These are phyloP conservation scores for Sanghuangporus weigelae DNA, from an alignment of 1,284 basidiomycete genomes.

Conservation along the genomic window DNA sequence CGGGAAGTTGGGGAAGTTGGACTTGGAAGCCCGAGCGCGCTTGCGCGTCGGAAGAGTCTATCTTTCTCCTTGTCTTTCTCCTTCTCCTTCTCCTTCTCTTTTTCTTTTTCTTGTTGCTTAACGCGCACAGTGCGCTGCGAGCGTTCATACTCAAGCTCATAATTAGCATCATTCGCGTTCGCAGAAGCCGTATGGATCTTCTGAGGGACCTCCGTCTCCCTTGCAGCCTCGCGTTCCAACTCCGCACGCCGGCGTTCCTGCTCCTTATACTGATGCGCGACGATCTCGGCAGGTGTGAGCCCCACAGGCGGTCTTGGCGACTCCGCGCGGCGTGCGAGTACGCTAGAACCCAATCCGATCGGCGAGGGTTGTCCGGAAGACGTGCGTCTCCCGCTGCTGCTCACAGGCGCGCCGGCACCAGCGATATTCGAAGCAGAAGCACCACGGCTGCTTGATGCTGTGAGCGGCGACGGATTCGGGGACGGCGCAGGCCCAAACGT, in stretches of 20 bases:
- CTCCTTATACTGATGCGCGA: slow-evolving; percentile 54
- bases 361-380: neutral
- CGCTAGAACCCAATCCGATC: neutral
- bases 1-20: slow-evolving; percentile 8
- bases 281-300: slow-evolving; percentile 53
- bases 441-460: neutral
- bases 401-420: neutral
- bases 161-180: neutral
- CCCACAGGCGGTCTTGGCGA: slow-evolving; percentile 13
- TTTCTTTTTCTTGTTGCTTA: slow-evolving; percentile 2
- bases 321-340: neutral
- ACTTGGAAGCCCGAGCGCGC: slow-evolving; percentile 21
- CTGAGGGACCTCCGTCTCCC: slow-evolving; percentile 17
- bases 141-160: neutral
- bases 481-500: neutral
- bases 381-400: neutral
- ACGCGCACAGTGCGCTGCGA: neutral
- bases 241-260: slow-evolving; percentile 36
- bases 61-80: slow-evolving; percentile 16
- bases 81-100: slow-evolving; percentile 7
- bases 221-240: slow-evolving; percentile 18
- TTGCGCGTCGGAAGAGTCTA: neutral
- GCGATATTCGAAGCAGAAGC: no score
- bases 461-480: neutral
- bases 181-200: neutral